These are phyloP conservation scores for Termitomyces sp. DNA, from an alignment of 768 basidiomycete genomes.

Conservation along the genomic window DNA sequence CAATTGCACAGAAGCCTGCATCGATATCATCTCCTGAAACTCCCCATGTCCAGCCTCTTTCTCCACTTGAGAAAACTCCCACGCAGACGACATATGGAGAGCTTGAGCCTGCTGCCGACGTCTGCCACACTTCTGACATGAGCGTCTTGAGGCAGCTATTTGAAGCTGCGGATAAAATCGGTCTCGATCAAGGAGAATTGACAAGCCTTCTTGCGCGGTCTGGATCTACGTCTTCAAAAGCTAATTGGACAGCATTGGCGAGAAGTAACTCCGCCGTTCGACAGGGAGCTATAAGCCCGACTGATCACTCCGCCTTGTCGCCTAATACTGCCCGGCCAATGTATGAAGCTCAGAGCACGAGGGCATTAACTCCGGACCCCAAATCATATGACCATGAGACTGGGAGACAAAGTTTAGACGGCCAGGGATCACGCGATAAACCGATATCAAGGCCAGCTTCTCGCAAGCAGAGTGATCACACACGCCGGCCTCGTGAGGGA, in stretches of 20 bases:
- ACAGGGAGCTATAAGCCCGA: conserved; percentile 22
- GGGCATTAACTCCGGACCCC: conserved; percentile 15
- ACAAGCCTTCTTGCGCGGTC: conserved; percentile 71
- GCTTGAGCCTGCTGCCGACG: conserved; percentile 12
- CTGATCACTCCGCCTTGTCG: conserved; percentile 17
- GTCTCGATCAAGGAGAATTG: conserved; percentile 67
- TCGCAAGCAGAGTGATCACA: conserved; percentile 28
- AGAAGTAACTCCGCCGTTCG: conserved; percentile 37
- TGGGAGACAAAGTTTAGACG: conserved; percentile 20
- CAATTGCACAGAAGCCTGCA: conserved; percentile 21
- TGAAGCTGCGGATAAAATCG: conserved; percentile 69
- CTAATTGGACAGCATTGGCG: conserved; percentile 39
- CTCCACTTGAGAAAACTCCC: conserved; percentile 1
- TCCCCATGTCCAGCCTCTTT: not conserved
- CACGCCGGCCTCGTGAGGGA: conserved; percentile 37
- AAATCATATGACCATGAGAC: conserved; percentile 12
- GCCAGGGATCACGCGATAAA: conserved; percentile 20
- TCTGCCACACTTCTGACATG: conserved; percentile 24
- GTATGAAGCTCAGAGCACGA: conserved; percentile 11
- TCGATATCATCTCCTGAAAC: conserved; percentile 18
- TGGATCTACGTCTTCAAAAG: conserved; percentile 55
- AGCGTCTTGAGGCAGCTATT: conserved; percentile 60
- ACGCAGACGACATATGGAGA: conserved; percentile 8
- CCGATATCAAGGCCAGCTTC: conserved; percentile 31
- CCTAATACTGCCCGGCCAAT: conserved; percentile 10